A percentile compares a stretch with the other conserved stretches of the same genome.
These are phyloP conservation scores for Russula emetica DNA, from an alignment of 768 basidiomycete genomes.

Conservation along the genomic window DNA sequence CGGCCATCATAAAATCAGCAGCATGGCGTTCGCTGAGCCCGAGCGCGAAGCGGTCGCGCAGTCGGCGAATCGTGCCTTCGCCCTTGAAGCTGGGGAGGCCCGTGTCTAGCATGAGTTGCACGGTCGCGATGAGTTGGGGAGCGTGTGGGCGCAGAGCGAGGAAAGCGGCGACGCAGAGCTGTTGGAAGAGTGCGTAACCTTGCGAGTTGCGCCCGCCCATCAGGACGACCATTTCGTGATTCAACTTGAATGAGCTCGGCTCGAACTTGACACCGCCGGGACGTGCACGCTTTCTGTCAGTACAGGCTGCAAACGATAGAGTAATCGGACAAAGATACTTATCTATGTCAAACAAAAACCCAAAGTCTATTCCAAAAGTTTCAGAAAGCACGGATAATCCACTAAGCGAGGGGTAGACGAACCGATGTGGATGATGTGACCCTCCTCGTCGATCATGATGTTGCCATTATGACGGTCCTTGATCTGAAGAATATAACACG, in stretches of 20 bases:
- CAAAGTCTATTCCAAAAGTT: slow-evolving; percentile 64
- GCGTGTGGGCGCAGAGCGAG: slow-evolving; percentile 93
- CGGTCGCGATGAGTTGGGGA: slow-evolving; percentile 83
- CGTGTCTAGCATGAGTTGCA: slow-evolving; percentile 91
- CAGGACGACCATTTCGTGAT: slow-evolving; percentile 95
- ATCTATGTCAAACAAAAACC: slow-evolving; percentile 98
- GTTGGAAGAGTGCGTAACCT: slow-evolving; percentile 91
- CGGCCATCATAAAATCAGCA: slow-evolving; percentile 87
- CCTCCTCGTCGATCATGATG: slow-evolving; percentile 98
- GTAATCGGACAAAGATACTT: slow-evolving; percentile 43
- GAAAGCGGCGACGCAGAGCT: slow-evolving; percentile 94
- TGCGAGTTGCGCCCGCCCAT: slow-evolving; percentile 96
- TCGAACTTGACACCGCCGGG: slow-evolving; percentile 95
- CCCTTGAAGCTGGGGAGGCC: slow-evolving; percentile 97
- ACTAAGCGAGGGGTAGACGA: slow-evolving; percentile 29
- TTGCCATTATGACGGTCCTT: slow-evolving; percentile 99
- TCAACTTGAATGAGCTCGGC: slow-evolving; percentile 95
- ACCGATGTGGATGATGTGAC: slow-evolving; percentile 97
- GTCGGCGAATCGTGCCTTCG: slow-evolving; percentile 80
- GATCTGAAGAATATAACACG: slow-evolving; percentile 96
- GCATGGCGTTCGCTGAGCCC: slow-evolving; percentile 84
- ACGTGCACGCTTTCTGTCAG: slow-evolving; percentile 14
- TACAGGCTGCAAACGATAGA: neutral
- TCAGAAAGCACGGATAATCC: neutral
- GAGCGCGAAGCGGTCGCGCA: slow-evolving; percentile 82